Evolutionary conservation across 345 rosid species (phyloP), one percentile per base, ranked within the genome.

Genomic region (Clarkia xantiana): DNA sequence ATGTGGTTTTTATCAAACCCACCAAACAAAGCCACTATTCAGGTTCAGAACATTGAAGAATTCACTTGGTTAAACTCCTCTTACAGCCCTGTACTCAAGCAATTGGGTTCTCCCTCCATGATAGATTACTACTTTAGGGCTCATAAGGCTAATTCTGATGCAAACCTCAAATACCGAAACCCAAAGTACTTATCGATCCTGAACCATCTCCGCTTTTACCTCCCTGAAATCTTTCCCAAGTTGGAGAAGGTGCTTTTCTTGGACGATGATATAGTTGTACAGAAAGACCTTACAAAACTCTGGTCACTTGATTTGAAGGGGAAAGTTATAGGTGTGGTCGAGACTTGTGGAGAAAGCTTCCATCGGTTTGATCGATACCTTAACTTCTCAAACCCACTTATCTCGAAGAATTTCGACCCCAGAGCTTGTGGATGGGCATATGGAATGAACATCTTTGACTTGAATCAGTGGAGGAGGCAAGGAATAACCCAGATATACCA

Each of bases 261-360:
- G 67, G 95, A 82, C 56, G 93, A 86, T 62, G 95, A 86, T 53
- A 73, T 82, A 55, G 84, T 80, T 63, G 88, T 86, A 59, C 86
- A 69, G 82, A 62, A 59, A 61, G 95, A 86, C 61, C 68, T 86
- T 61, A 73, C 88, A 52, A 62, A 56, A 18, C 66, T 86, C 14
- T 80, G 95, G 95, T 72, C 59, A 47, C 58, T 86, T 40, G 56
- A 76, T 54, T 69, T 86, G 93, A 73, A 63, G 66, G 82, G 85
- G 52, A 86, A 86, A 78, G 84, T 80, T 43, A 76, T 71, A 50
- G 91, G 91, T 23, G 52, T 29, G 36, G 36, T 29, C 8, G 36
- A 29, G 36, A 29, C 36, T 29, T 29, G 36, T 29, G 36, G 36
- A 7, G 36, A 29, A 29, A 29, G 36, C 36, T 29, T 29, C 9